Evolutionary conservation across 2,329 filamentous ascomycete genomes (phyloP), one percentile per base, ranked within the genome.

Genomic region (Clarireedia paspali): DNA sequence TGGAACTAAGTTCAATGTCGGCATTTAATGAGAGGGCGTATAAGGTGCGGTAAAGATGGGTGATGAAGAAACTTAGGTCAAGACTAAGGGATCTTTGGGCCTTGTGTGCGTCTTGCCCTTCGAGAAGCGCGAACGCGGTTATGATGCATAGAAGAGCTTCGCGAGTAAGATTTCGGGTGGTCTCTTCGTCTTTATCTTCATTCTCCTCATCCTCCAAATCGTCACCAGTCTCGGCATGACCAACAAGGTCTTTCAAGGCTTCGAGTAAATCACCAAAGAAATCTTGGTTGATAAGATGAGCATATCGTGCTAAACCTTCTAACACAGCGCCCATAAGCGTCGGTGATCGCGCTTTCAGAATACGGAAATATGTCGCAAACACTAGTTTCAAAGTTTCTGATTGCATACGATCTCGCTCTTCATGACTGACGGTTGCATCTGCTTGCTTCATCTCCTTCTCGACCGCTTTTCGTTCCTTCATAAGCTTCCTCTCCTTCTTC

Each of bases 221-320:
- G 3, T 76, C 77, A 15, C 79, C 75, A 0, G 78, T 76, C 66
- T 87, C 81, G 52, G 88, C 87, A 63, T 91, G 83, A 4, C 83
- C 82, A 65, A 97, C 92, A 46, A 99, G 81, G 61, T 99, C 94
- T 71, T 95, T 95, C 40, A 99, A 77, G 0, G 91, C 92, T 72
- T 97, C 94, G 10, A 99, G 81, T 30, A 99, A 79, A 68, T 99
- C 94, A 27, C 92, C 94, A 66, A 99, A 99, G 76, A 99, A 97
- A 69, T 99, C 90, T 68, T 99, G 91, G 74, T 99, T 99, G 78
- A 99, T 99, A 58, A 99, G 80, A 70, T 96, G 94, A 3, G 91
- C 86, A 69, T 95, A 99, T 68, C 91, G 91, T 50, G 92, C 91
- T 23, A 99, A 76, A 27, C 94, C 94, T 74, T 97, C 94, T 5